Evolutionary conservation across 164 flowering plant genomes (phyloP), one percentile per base, ranked within the genome.

Genomic region (Chloranthus sessilifolius): DNA sequence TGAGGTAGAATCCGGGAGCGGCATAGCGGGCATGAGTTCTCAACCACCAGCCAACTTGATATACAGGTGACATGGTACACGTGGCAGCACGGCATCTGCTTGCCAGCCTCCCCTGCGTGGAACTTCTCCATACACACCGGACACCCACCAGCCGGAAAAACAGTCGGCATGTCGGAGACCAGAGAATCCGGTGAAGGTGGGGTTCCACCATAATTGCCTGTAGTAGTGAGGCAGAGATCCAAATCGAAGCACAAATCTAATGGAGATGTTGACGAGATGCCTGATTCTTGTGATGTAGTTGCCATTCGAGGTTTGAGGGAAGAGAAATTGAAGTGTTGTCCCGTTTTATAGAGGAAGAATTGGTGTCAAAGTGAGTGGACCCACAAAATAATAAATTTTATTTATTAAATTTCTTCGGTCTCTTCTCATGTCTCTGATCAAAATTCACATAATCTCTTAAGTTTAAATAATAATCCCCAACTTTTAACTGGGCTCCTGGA

Each of bases 21-120:
- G 63, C 83, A 75, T 21, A 79, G 65, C 21, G 84, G 84, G 58
- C 84, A 79, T 49, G 84, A 71, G 35, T 52, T 39, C 11, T 40
- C 36, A 23, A 23, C 15, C 8, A 68, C 53, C 42, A 79, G 68
- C 81, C 81, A 79, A 12, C 57, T 22, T 22, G 59, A 34, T 26
- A 78, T 73, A 36, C 83, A 78, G 24, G 16, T 10, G 2, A 45
- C 36, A 29, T 78, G 83, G 68, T 68, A 78, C 15, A 68, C 70
- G 26, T 78, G 83, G 31, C 78, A 78, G 31, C 80, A 78, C 1
- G 74, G 73, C 51, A 62, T 49, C 43, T 36, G 62, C 15, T 56
- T 63, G 8, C 60, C 69, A 6, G 22, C 50, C 11, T 53, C 10
- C 9, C n/a, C 12, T 22, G 4, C 40, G 5, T 22, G 15, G 47